These are phyloP conservation scores for Neopestalotiopsis sp. DNA, from an alignment of 2,329 filamentous ascomycete species.

Conservation along the genomic window DNA sequence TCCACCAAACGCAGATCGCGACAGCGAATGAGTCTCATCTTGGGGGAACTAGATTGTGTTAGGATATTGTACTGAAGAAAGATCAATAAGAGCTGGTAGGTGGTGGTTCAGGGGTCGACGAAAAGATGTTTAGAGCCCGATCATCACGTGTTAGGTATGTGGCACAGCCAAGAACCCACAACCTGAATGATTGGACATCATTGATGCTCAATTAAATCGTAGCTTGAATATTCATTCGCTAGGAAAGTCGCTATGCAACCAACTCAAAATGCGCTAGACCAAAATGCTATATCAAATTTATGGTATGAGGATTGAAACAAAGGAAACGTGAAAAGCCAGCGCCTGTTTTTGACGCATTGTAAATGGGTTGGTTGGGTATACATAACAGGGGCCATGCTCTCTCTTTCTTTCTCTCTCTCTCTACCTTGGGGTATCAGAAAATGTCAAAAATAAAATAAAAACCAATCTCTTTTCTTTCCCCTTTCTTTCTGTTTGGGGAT, in stretches of 20 bases:
- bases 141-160: too few relatives aligned
- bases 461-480: slow-evolving; percentile 2
- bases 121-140: too few relatives aligned
- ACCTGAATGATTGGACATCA: too few relatives aligned
- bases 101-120: too few relatives aligned
- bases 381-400: neutral
- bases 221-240: too few relatives aligned
- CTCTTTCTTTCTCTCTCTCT: neutral
- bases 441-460: neutral
- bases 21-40: neutral
- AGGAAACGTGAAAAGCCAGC: too few relatives aligned
- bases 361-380: neutral
- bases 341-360: neutral
- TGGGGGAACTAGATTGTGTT: neutral
- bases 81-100: neutral
- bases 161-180: neutral
- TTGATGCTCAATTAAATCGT: too few relatives aligned
- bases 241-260: too few relatives aligned
- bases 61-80: neutral
- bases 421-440: slow-evolving; percentile 11
- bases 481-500: neutral
- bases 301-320: too few relatives aligned
- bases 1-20: neutral
- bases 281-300: too few relatives aligned
- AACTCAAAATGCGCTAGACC: too few relatives aligned